Evolutionary conservation across 2,329 filamentous ascomycete genomes (phyloP).

Genomic region (Tolypocladium album): DNA sequence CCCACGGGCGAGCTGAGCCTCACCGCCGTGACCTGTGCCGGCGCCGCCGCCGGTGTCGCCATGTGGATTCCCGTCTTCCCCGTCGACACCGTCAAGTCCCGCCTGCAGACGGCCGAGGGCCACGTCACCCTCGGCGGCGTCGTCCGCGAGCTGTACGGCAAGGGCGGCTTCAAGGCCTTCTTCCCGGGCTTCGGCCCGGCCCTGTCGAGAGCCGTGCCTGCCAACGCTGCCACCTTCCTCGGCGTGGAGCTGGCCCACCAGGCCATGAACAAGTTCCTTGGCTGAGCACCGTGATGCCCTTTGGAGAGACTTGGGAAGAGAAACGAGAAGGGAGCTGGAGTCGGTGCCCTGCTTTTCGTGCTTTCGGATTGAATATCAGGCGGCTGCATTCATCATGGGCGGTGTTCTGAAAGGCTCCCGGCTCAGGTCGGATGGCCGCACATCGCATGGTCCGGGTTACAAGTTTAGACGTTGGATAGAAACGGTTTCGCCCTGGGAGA

Average conservation of each 20-base stretch:
- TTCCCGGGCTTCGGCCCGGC: constrained; percentile 95
- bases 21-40: constrained; percentile 72
- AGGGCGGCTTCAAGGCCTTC: constrained; percentile 80
- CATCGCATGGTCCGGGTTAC: neutral
- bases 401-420: neutral
- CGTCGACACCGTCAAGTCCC: constrained; percentile 90
- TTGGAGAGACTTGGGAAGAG: neutral
- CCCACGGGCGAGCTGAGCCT: constrained; percentile 70
- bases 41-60: constrained; percentile 82
- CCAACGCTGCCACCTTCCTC: constrained; percentile 91
- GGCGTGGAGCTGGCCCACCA: constrained; percentile 77
- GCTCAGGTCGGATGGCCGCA: neutral
- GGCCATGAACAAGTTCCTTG: constrained; percentile 69
- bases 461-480: neutral
- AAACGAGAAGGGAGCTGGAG: neutral
- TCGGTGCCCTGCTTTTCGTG: neutral
- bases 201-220: constrained; percentile 83
- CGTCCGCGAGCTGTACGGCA: constrained; percentile 70
- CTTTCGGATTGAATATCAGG: neutral
- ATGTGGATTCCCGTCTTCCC: constrained; percentile 99
- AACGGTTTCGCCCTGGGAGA: neutral
- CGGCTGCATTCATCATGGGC: neutral
- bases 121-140: constrained; percentile 72
- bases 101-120: constrained; percentile 83
- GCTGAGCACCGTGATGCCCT: constrained; percentile 6